A percentile compares a stretch with the other conserved stretches of the same genome.
Conservation (phyloP, 2,329 filamentous ascomycete species). For the Gaeumannomyces sp. region DNA sequence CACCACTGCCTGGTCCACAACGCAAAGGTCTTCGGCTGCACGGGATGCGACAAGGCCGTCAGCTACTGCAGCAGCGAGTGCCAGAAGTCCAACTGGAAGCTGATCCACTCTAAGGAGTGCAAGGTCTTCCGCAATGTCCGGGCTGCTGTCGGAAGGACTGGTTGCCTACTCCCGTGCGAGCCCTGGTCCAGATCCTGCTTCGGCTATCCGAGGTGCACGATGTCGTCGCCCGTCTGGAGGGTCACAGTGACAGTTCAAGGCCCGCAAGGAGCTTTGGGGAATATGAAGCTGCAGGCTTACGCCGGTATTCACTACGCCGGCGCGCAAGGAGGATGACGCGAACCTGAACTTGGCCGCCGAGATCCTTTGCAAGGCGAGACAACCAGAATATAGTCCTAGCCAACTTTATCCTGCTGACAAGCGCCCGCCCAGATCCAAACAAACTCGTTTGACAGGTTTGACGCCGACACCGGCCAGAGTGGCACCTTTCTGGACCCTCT, state of each 20-base stretch:
- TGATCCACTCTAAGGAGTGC: constrained; percentile 50
- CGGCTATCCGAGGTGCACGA: constrained; percentile 22
- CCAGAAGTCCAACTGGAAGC: constrained; percentile 48
- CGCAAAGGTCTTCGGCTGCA: constrained; percentile 34
- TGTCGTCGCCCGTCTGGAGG: constrained; percentile 36
- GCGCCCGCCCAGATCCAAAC: constrained; percentile 44
- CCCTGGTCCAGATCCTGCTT: constrained; percentile 45
- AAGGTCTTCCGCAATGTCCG: constrained; percentile 33
- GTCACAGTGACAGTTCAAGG: constrained; percentile 37
- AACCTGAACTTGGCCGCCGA: constrained; percentile 35
- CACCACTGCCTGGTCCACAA: constrained; percentile 38
- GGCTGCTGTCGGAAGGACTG: constrained; percentile 23
- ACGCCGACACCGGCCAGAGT: constrained; percentile 44
- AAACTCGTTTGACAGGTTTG: constrained; percentile 54
- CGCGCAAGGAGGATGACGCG: constrained; percentile 27
- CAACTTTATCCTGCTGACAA: not conserved
- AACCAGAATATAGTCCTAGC: not conserved
- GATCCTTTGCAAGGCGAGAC: constrained; percentile 46
- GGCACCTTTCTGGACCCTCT: constrained; percentile 51
- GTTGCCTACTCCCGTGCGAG: constrained; percentile 50
- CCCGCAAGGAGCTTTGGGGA: constrained; percentile 32
- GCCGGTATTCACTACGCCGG: constrained; percentile 44
- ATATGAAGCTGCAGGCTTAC: constrained; percentile 43
- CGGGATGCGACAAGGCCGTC: constrained; percentile 41
- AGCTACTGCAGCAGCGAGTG: constrained; percentile 50